A percentile compares a stretch with the other conserved stretches of the same genome.
Evolutionary conservation across 768 basidiomycete species (phyloP).

Genomic region (Cystobasidium onofrii): DNA sequence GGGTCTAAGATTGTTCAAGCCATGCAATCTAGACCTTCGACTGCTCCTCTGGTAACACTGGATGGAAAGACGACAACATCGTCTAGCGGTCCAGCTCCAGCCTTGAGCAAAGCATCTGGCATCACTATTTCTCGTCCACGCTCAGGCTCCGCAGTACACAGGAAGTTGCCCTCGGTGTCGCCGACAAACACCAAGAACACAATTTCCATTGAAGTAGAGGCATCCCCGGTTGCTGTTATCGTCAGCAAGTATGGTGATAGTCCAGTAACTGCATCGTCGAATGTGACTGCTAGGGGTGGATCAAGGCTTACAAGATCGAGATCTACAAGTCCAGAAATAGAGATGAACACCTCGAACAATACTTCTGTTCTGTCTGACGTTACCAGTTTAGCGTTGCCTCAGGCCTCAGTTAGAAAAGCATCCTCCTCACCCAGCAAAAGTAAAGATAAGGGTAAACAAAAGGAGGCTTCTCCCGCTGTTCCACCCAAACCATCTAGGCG

Average conservation of each 20-base stretch:
- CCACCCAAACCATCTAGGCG: not conserved
- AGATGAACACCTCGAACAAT: not conserved
- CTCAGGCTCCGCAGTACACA: not conserved
- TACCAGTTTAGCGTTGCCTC: not conserved
- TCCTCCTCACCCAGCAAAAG: not conserved
- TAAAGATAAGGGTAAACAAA: not conserved
- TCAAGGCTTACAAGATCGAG: not conserved
- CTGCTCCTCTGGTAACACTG: not conserved
- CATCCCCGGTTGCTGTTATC: not conserved
- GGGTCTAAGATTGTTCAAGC: not conserved
- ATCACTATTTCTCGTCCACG: not conserved
- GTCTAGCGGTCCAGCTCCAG: not conserved
- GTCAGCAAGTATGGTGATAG: not conserved
- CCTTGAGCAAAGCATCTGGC: not conserved
- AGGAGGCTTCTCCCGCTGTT: not conserved
- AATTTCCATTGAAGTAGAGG: not conserved
- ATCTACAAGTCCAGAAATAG: not conserved
- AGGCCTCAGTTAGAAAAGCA: not conserved
- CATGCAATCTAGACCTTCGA: not conserved
- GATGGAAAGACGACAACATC: not conserved
- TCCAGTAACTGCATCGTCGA: not conserved
- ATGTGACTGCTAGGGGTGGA: not conserved
- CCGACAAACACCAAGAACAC: not conserved
- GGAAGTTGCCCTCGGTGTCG: not conserved
- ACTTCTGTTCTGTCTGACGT: not conserved